Conservation (phyloP, 2,329 filamentous ascomycete genomes). For the Colletotrichum euphorbiae region DNA sequence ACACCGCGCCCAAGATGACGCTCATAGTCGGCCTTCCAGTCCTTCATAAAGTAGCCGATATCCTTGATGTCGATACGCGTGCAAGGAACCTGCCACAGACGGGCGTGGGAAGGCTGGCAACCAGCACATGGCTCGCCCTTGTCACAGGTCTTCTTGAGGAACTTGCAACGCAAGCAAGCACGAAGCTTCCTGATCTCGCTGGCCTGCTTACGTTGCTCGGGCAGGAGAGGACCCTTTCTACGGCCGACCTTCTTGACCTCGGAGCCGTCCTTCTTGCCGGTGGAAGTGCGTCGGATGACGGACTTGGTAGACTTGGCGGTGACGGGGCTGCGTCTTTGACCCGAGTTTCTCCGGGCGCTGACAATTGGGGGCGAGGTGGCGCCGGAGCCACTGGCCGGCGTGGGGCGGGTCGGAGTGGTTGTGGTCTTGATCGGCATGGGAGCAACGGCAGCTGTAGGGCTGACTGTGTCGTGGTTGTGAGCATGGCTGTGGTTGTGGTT, state of each 20-base stretch:
- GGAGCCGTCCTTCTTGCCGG: slow-evolving; percentile 81
- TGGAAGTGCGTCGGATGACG: slow-evolving; percentile 82
- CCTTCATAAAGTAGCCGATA: slow-evolving; percentile 98
- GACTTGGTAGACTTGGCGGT: slow-evolving; percentile 82
- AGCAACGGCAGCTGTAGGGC: slow-evolving; percentile 74
- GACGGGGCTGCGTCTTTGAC: slow-evolving; percentile 80
- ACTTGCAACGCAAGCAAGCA: slow-evolving; percentile 95
- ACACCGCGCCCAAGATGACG: slow-evolving; percentile 88
- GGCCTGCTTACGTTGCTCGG: slow-evolving; percentile 95
- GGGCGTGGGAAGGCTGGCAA: slow-evolving; percentile 94
- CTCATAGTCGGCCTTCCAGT: slow-evolving; percentile 98
- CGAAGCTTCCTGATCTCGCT: slow-evolving; percentile 96
- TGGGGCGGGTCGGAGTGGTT: slow-evolving; percentile 68
- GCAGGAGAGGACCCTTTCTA: slow-evolving; percentile 87
- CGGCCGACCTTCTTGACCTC: slow-evolving; percentile 93
- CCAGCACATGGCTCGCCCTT: slow-evolving; percentile 96
- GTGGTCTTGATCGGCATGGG: slow-evolving; percentile 77
- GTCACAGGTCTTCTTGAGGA: slow-evolving; percentile 98
- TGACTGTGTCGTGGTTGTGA: slow-evolving; percentile 63
- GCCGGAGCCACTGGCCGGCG: slow-evolving; percentile 71
- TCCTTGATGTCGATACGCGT: slow-evolving; percentile 99
- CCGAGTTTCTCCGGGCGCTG: slow-evolving; percentile 73
- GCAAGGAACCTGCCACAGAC: slow-evolving; percentile 97
- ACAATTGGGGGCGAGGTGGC: slow-evolving; percentile 72
- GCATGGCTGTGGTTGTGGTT: slow-evolving; percentile 62